Conservation (phyloP, 1,284 basidiomycete genomes). For the Pholiota adiposa region DNA sequence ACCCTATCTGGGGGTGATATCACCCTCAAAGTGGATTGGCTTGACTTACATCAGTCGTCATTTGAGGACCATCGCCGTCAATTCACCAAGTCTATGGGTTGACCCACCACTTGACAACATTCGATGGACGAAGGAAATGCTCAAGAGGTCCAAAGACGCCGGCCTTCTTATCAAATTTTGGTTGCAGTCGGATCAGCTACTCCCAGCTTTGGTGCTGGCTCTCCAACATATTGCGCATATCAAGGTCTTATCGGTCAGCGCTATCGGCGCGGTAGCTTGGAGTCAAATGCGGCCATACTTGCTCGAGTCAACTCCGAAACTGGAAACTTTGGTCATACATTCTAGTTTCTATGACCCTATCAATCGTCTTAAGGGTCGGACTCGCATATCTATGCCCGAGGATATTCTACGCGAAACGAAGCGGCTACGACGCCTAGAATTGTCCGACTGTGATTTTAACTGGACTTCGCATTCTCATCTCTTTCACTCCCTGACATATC, state of each 20-base stretch:
- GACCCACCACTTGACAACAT: background rate
- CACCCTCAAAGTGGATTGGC: conserved; percentile 1
- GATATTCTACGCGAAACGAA: conserved; percentile 3
- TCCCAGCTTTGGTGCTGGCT: background rate
- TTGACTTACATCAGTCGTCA: background rate
- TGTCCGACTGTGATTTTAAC: conserved; percentile 24
- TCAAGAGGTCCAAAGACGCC: conserved; percentile 1
- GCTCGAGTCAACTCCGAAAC: background rate
- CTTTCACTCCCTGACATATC: conserved; percentile 26
- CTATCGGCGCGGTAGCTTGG: background rate
- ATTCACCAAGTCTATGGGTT: background rate
- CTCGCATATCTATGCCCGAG: background rate
- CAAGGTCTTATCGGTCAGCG: background rate
- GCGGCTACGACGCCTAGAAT: conserved; percentile 22
- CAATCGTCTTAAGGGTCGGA: too few relatives aligned
- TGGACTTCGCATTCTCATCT: conserved; percentile 26
- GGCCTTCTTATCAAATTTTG: background rate
- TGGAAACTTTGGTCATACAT: background rate
- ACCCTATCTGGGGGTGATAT: background rate
- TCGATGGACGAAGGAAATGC: background rate
- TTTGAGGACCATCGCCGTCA: background rate
- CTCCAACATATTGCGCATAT: background rate
- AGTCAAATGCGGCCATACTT: background rate
- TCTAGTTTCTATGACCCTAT: background rate
- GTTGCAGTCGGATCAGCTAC: background rate